These are phyloP conservation scores for Cystobasidiaceae sp. DNA, from an alignment of 1,284 basidiomycete species.

Conservation along the genomic window DNA sequence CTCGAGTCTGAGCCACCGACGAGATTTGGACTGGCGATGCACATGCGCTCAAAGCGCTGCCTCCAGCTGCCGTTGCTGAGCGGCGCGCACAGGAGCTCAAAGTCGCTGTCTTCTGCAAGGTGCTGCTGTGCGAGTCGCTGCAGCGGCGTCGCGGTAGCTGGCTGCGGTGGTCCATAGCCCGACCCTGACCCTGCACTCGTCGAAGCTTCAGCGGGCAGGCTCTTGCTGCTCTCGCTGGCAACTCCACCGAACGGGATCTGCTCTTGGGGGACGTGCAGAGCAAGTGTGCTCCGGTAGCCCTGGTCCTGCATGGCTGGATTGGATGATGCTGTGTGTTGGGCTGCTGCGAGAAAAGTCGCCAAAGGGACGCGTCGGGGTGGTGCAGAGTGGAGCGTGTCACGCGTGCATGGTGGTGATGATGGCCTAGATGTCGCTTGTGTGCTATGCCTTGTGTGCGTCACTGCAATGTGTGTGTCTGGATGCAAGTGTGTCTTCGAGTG, in stretches of 20 bases:
- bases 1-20: slow-evolving; percentile 29
- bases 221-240: background rate
- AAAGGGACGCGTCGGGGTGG: too few relatives aligned
- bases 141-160: slow-evolving; percentile 38
- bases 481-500: too few relatives aligned
- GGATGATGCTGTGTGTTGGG: too few relatives aligned
- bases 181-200: background rate
- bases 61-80: slow-evolving; percentile 83
- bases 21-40: slow-evolving; percentile 58
- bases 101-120: slow-evolving; percentile 47
- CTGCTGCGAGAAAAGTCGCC: too few relatives aligned
- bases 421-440: too few relatives aligned
- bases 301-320: slow-evolving; percentile 5
- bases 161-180: slow-evolving; percentile 40
- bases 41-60: slow-evolving; percentile 81
- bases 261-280: slow-evolving; percentile 24
- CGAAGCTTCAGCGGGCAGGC: background rate
- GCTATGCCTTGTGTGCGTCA: too few relatives aligned
- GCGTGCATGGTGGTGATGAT: too few relatives aligned
- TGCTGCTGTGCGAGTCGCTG: slow-evolving; percentile 37
- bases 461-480: too few relatives aligned
- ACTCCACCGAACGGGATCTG: slow-evolving; percentile 17
- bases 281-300: slow-evolving; percentile 26
- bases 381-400: too few relatives aligned
- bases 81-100: slow-evolving; percentile 65